Evolutionary conservation across 2,329 filamentous ascomycete genomes (phyloP).

Genomic region (Neofusicoccum kwambonambiense): DNA sequence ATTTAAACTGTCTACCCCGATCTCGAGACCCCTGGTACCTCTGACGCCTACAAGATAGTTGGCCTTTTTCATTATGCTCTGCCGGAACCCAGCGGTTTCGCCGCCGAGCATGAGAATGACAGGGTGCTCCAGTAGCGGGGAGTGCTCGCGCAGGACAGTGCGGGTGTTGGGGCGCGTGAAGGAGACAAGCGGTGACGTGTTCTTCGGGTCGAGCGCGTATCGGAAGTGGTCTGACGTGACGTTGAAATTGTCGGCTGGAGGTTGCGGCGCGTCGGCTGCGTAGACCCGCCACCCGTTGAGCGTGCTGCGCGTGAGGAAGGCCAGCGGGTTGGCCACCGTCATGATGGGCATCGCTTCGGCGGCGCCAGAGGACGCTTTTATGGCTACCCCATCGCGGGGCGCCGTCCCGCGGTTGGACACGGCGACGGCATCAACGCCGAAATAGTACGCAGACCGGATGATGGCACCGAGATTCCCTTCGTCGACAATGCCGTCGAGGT

Average conservation of each 20-base stretch:
- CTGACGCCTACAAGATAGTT: constrained; percentile 65
- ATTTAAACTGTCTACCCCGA: constrained; percentile 83
- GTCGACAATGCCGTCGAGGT: constrained; percentile 74
- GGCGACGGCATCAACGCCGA: constrained; percentile 82
- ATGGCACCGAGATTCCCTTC: constrained; percentile 90
- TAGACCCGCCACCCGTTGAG: constrained; percentile 79
- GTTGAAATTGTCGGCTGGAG: constrained; percentile 1
- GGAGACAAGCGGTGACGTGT: constrained; percentile 22
- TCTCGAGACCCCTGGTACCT: constrained; percentile 45
- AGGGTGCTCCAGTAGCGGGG: constrained; percentile 49
- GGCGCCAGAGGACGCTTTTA: constrained; percentile 87
- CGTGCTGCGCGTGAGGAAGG: constrained; percentile 69
- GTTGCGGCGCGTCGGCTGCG: constrained; percentile 57
- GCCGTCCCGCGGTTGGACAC: constrained; percentile 72
- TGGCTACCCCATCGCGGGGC: constrained; percentile 69
- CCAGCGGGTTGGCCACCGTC: constrained; percentile 62
- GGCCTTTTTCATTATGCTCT: constrained; percentile 51
- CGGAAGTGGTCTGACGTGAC: background rate
- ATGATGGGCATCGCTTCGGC: constrained; percentile 78
- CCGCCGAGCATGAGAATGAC: constrained; percentile 70
- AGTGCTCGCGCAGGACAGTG: constrained; percentile 23
- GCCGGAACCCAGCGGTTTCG: constrained; percentile 31
- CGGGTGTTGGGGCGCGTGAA: constrained; percentile 24
- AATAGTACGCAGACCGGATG: constrained; percentile 81
- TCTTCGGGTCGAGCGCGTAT: background rate